A percentile compares a stretch with the other conserved stretches of the same genome.
Evolutionary conservation across 257 asterid genomes (phyloP).

Genomic region (Henckelia pumila): DNA sequence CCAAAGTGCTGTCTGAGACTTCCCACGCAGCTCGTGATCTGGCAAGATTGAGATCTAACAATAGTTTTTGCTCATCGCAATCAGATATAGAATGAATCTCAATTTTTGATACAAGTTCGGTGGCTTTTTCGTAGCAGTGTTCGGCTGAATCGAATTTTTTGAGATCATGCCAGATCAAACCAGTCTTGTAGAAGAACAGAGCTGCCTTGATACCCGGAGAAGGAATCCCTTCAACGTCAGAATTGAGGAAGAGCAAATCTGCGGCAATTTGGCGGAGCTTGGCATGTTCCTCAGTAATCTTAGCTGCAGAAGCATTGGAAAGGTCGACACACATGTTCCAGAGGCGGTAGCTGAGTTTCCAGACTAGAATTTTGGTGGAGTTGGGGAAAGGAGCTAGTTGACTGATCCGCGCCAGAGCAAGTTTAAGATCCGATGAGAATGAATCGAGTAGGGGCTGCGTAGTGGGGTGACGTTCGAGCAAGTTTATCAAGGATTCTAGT

Average conservation of each 20-base stretch:
- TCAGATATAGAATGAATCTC: slow-evolving; percentile 48
- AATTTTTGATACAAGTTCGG: slow-evolving; percentile 66
- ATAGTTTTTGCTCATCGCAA: slow-evolving; percentile 61
- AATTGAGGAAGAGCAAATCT: slow-evolving; percentile 62
- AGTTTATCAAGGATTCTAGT: slow-evolving; percentile 62
- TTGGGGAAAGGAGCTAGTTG: slow-evolving; percentile 70
- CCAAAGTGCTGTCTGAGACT: slow-evolving; percentile 65
- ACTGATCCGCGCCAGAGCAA: slow-evolving; percentile 44
- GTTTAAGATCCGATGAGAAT: slow-evolving; percentile 56
- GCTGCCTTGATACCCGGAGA: slow-evolving; percentile 75
- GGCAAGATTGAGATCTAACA: slow-evolving; percentile 69
- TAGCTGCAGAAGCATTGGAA: slow-evolving; percentile 55
- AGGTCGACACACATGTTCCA: slow-evolving; percentile 94
- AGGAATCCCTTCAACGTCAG: slow-evolving; percentile 75
- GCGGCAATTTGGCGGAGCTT: slow-evolving; percentile 86
- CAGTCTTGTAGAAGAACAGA: slow-evolving; percentile 77
- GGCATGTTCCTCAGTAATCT: slow-evolving; percentile 61
- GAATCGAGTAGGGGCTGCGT: slow-evolving; percentile 54
- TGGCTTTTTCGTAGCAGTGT: slow-evolving; percentile 85
- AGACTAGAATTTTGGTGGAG: slow-evolving; percentile 57
- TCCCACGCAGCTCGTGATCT: slow-evolving; percentile 90
- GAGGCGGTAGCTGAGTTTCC: slow-evolving; percentile 95
- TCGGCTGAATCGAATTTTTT: slow-evolving; percentile 59
- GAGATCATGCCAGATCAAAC: slow-evolving; percentile 77
- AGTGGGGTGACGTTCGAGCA: slow-evolving; percentile 54